These are phyloP conservation scores for Fusarium sp. DNA, from an alignment of 2,329 filamentous ascomycete genomes.

Conservation along the genomic window DNA sequence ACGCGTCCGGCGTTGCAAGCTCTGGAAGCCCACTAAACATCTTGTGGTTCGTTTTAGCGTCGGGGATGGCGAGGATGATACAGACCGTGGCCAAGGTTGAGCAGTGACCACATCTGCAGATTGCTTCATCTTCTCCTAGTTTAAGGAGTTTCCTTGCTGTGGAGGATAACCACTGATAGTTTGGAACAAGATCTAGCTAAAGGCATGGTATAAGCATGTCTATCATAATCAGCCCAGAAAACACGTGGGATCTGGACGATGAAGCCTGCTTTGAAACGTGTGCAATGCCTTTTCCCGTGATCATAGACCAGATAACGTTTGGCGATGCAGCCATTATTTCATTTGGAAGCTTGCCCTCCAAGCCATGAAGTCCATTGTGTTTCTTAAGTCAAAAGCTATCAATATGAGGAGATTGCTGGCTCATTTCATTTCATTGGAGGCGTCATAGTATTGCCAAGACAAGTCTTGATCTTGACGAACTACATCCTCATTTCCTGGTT, in stretches of 20 bases:
- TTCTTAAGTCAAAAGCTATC: conserved; percentile 4
- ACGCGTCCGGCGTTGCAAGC: conserved; percentile 28
- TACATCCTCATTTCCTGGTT: neutral
- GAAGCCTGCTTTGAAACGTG: conserved; percentile 14
- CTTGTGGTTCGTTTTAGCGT: conserved; percentile 38
- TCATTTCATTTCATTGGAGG: neutral
- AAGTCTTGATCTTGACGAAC: neutral
- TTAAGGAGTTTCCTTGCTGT: conserved; percentile 21
- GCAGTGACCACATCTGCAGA: conserved; percentile 33
- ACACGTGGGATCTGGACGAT: conserved; percentile 10
- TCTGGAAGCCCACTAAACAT: conserved; percentile 27
- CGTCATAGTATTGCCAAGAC: conserved; percentile 1
- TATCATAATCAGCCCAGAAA: conserved; percentile 28
- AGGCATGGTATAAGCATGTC: conserved; percentile 21
- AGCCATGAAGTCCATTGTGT: neutral
- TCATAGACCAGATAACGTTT: conserved; percentile 1
- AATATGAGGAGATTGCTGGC: neutral
- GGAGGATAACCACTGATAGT: conserved; percentile 21
- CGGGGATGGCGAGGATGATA: conserved; percentile 33
- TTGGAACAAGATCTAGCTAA: conserved; percentile 30
- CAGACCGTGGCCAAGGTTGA: conserved; percentile 17
- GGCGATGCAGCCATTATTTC: neutral
- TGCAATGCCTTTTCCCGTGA: neutral
- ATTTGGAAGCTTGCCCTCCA: neutral
- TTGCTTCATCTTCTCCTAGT: conserved; percentile 35